phyloP scores from a whole-genome alignment of 2,329 filamentous ascomycete species.

The Aspergillus bombycis region DNA sequence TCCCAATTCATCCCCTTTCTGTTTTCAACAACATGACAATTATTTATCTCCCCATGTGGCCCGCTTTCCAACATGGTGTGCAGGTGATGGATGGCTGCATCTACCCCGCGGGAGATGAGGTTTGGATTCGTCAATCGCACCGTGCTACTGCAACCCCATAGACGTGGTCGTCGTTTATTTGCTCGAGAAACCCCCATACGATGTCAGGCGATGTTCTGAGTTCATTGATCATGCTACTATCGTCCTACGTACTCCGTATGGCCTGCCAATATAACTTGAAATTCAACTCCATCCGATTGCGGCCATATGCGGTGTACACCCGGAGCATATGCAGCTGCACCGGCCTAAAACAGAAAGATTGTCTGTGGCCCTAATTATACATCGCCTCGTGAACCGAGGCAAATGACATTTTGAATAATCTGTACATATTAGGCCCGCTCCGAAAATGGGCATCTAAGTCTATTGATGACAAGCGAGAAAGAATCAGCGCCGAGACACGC shows the following conservation, averaged over 20 bases:
- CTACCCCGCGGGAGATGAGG: neutral
- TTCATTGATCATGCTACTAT: neutral
- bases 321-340: neutral
- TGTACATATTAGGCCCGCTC: neutral
- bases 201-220: neutral
- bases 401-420: neutral
- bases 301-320: neutral
- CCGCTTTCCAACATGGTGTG: neutral
- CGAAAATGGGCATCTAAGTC: neutral
- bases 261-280: too few species aligned
- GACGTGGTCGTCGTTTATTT: neutral
- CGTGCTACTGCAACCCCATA: neutral
- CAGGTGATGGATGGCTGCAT: neutral
- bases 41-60: neutral
- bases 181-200: neutral
- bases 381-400: too few species aligned
- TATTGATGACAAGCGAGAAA: too few species aligned
- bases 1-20: neutral
- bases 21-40: neutral
- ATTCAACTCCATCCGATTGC: too few species aligned
- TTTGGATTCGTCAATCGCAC: neutral
- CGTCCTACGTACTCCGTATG: neutral
- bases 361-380: neutral
- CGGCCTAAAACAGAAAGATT: neutral
- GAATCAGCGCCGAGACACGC: too few species aligned